Percentiles rank a stretch among this genome's conserved stretches.
Evolutionary conservation across 192 early-diverging fungal species (phyloP).

Genomic region (Pecoramyces ruminantium): DNA sequence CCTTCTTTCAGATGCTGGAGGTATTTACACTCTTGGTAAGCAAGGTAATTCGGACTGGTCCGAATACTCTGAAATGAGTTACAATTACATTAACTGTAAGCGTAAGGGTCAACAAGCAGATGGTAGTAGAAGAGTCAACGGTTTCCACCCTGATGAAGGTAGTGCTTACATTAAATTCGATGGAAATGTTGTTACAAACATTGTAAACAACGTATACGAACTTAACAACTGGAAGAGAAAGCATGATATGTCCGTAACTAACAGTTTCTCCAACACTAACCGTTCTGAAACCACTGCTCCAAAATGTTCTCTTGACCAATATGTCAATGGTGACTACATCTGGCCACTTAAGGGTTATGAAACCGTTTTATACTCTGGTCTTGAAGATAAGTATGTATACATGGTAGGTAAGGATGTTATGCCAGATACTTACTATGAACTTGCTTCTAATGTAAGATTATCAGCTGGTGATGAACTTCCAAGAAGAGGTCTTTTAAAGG

Average conservation of each 20-base stretch:
- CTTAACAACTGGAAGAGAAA: not conserved
- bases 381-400: not conserved
- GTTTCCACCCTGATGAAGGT: not conserved
- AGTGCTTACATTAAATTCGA: not conserved
- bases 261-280: not conserved
- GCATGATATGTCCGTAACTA: not conserved
- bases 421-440: not conserved
- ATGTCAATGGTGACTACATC: not conserved
- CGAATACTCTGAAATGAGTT: not conserved
- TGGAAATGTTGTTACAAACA: not conserved
- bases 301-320: not conserved
- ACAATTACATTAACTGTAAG: not conserved
- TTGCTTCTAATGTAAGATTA: not conserved
- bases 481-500: not conserved
- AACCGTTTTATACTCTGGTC: not conserved
- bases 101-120: not conserved
- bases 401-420: not conserved
- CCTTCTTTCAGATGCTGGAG: not conserved
- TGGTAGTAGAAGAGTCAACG: not conserved
- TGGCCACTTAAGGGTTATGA: not conserved
- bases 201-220: not conserved
- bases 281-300: not conserved
- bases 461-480: not conserved
- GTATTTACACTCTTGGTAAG: not conserved
- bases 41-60: not conserved